A percentile compares a stretch with the other conserved stretches of the same genome.
Evolutionary conservation across 331 rosid genomes (phyloP).

Genomic region (Rosa hybrid): DNA sequence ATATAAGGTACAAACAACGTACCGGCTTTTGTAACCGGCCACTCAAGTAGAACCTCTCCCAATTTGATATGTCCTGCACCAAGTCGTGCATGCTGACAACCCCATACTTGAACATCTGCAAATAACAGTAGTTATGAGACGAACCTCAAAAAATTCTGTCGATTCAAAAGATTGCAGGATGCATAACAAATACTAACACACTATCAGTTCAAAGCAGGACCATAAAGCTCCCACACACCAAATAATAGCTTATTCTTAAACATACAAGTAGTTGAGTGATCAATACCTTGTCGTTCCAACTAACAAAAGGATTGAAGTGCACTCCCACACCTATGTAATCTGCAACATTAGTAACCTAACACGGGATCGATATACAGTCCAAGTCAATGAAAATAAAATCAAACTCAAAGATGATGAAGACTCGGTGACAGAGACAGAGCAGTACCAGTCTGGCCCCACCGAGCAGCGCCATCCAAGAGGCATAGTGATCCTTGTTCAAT

Average conservation of each 20-base stretch:
- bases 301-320: slow-evolving; percentile 89
- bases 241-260: not conserved
- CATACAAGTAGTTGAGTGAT: not conserved
- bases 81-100: slow-evolving; percentile 77
- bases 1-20: slow-evolving; percentile 18
- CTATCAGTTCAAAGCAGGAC: slow-evolving; percentile 19
- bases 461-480: slow-evolving; percentile 72
- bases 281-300: slow-evolving; percentile 79
- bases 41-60: slow-evolving; percentile 91
- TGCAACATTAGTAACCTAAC: slow-evolving; percentile 74
- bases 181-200: slow-evolving; percentile 10
- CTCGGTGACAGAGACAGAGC: slow-evolving; percentile 28
- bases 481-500: slow-evolving; percentile 85
- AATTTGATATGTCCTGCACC: slow-evolving; percentile 61
- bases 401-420: not conserved
- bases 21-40: slow-evolving; percentile 98
- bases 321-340: slow-evolving; percentile 87
- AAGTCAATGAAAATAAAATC: slow-evolving; percentile 1
- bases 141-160: not conserved
- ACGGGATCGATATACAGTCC: slow-evolving; percentile 28
- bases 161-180: slow-evolving; percentile 12
- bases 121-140: slow-evolving; percentile 26
- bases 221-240: not conserved
- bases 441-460: slow-evolving; percentile 85
- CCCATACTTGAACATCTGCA: slow-evolving; percentile 85